Conservation (phyloP, 306 rosid genomes). For the Nissolia schottii region DNA sequence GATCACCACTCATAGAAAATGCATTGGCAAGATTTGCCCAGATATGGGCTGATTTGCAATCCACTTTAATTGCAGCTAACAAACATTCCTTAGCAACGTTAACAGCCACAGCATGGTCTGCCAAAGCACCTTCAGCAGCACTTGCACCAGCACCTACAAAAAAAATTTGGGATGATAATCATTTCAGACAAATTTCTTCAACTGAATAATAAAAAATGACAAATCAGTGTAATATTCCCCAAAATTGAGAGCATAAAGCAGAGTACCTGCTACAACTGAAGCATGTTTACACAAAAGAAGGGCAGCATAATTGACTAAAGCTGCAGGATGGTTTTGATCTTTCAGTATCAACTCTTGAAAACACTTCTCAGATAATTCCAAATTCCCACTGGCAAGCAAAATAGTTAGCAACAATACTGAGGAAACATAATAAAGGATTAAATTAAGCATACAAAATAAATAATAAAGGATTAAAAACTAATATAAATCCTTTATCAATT, state of each 20-base stretch:
- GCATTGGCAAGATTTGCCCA: constrained; percentile 94
- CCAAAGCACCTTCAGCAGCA: constrained; percentile 58
- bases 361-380: constrained; percentile 77
- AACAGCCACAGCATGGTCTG: constrained; percentile 55
- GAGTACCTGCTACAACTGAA: constrained; percentile 79
- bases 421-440: neutral
- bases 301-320: constrained; percentile 82
- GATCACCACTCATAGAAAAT: constrained; percentile 68
- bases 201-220: constrained; percentile 6
- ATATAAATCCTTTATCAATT: neutral
- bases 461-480: neutral
- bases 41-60: constrained; percentile 84
- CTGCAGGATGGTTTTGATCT: constrained; percentile 95
- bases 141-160: constrained; percentile 83
- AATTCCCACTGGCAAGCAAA: constrained; percentile 62
- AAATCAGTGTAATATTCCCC: neutral
- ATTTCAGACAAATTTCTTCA: constrained; percentile 17
- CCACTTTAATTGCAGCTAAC: constrained; percentile 72
- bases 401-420: constrained; percentile 15
- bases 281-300: constrained; percentile 78
- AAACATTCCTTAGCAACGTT: constrained; percentile 88
- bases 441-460: too few species aligned
- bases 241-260: constrained; percentile 17
- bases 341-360: constrained; percentile 81
- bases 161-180: neutral